Conservation (phyloP, 306 rosid species). For the Prunus campanulata region DNA sequence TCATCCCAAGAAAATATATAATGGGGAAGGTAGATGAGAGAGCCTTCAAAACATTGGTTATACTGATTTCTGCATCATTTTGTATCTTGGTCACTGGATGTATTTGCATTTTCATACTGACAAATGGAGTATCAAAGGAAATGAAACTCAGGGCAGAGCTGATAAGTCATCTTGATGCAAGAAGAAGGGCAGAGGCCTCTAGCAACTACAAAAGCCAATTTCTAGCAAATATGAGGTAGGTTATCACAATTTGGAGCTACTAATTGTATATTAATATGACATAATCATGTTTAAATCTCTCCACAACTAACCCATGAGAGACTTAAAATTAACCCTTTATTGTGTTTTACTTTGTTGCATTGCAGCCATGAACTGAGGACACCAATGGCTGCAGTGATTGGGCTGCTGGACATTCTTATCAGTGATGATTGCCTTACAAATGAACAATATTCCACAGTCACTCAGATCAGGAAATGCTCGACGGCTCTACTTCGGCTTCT, state of each 20-base stretch:
- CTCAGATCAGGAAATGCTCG: constrained; percentile 95
- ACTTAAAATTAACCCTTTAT: neutral
- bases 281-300: neutral
- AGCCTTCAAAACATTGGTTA: constrained; percentile 88
- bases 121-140: constrained; percentile 98
- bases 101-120: constrained; percentile 85
- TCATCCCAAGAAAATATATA: constrained; percentile 87
- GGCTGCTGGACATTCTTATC: constrained; percentile 94
- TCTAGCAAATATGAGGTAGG: constrained; percentile 96
- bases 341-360: constrained; percentile 7
- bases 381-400: constrained; percentile 99
- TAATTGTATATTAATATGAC: too few species aligned
- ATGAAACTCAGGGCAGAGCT: constrained; percentile 96
- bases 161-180: constrained; percentile 91
- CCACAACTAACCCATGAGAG: too few species aligned
- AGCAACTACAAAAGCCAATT: constrained; percentile 97
- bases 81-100: constrained; percentile 91
- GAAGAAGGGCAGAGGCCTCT: constrained; percentile 98
- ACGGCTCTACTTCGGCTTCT: constrained; percentile 96
- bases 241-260: too few species aligned
- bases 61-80: constrained; percentile 86
- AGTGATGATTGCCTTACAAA: constrained; percentile 93
- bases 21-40: constrained; percentile 98
- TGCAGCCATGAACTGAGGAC: constrained; percentile 96
- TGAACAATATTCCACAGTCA: constrained; percentile 85